phyloP scores from a whole-genome alignment of 768 basidiomycete species.

The Antrodiella citrinella region DNA sequence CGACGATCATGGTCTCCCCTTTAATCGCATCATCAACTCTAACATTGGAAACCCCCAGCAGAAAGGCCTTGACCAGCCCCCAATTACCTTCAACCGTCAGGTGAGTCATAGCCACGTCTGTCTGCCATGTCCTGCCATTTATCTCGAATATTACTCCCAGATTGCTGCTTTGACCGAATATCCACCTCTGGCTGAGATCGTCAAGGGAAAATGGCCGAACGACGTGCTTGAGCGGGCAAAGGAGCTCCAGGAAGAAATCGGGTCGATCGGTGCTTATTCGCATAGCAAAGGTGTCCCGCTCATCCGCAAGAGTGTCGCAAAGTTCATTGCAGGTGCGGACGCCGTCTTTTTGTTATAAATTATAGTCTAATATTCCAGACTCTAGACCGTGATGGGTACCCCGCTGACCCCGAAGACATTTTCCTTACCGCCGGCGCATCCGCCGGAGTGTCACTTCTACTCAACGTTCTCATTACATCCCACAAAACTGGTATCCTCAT shows the following conservation, averaged over 20 bases:
- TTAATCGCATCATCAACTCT: conserved; percentile 82
- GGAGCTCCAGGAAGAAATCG: conserved; percentile 76
- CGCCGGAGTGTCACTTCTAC: conserved; percentile 81
- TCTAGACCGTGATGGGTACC: conserved; percentile 89
- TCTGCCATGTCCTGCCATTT: too few species aligned
- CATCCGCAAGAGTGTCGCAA: conserved; percentile 82
- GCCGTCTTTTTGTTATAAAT: conserved; percentile 14
- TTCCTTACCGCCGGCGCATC: conserved; percentile 96
- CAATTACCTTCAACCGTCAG: conserved; percentile 90
- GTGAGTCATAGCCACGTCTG: conserved; percentile 31
- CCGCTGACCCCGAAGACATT: conserved; percentile 75
- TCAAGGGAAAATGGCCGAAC: conserved; percentile 69
- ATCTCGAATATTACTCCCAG: conserved; percentile 27
- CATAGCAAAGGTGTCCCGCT: conserved; percentile 89
- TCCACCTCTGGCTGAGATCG: conserved; percentile 73
- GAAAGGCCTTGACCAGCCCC: conserved; percentile 85
- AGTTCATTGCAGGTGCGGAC: conserved; percentile 83
- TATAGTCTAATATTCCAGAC: too few species aligned
- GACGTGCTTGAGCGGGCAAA: conserved; percentile 83
- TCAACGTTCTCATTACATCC: conserved; percentile 68
- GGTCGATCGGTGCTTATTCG: conserved; percentile 91
- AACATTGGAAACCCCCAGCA: conserved; percentile 99
- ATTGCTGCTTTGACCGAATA: conserved; percentile 90
- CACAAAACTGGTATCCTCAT: conserved; percentile 77
- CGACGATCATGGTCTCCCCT: conserved; percentile 52